Percentiles rank a stretch among this genome's conserved stretches.
Conservation (phyloP, 208 protist species). For the Porcisia deanei region DNA sequence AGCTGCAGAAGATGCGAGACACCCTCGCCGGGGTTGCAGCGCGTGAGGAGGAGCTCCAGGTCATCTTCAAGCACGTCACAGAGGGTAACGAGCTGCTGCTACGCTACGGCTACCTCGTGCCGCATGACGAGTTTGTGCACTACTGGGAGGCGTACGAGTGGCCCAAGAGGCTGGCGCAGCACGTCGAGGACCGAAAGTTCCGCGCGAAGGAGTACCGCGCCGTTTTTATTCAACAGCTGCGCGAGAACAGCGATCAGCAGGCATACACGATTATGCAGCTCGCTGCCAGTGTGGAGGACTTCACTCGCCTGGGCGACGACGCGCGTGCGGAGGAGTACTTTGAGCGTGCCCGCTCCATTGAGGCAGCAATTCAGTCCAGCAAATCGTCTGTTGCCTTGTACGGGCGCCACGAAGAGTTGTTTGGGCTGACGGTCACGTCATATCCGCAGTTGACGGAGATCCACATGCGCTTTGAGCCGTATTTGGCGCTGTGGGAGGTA, state of each 20-base stretch:
- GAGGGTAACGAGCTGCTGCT: conserved; percentile 85
- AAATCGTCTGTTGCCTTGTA: conserved; percentile 78
- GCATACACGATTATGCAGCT: conserved; percentile 84
- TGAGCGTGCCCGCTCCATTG: conserved; percentile 80
- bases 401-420: conserved; percentile 91
- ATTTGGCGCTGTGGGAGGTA: conserved; percentile 91
- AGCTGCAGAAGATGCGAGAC: conserved; percentile 84
- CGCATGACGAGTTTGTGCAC: conserved; percentile 68
- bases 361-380: conserved; percentile 63
- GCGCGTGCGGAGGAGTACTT: conserved; percentile 88
- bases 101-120: conserved; percentile 75
- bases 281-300: conserved; percentile 82
- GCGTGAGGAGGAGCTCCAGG: conserved; percentile 74
- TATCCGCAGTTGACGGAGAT: conserved; percentile 92
- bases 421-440: conserved; percentile 78
- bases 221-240: conserved; percentile 88
- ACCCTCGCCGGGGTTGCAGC: conserved; percentile 76
- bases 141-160: conserved; percentile 93
- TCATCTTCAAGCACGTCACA: conserved; percentile 69
- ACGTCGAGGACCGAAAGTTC: conserved; percentile 89
- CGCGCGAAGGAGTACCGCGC: conserved; percentile 91
- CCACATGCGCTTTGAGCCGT: conserved; percentile 87
- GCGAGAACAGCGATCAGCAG: conserved; percentile 87
- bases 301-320: conserved; percentile 85
- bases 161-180: conserved; percentile 89